Percentiles rank a stretch among this genome's conserved stretches.
These are phyloP conservation scores for Cladosporium sp. DNA, from an alignment of 2,329 filamentous ascomycete species.

Conservation along the genomic window DNA sequence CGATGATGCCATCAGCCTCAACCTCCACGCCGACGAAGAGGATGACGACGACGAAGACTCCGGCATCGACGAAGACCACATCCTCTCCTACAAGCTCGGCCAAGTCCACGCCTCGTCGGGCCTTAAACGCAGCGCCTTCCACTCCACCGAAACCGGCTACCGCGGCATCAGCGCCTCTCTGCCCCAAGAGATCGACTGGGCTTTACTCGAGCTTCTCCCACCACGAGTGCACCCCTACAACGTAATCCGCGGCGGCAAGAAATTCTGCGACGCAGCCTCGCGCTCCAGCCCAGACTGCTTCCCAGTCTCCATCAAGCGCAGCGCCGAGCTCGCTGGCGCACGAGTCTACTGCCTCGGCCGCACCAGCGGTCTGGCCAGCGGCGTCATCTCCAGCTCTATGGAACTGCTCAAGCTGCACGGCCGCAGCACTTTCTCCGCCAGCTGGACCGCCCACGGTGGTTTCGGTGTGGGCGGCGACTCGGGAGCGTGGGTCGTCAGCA, in stretches of 20 bases:
- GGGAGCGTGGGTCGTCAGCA: constrained; percentile 89
- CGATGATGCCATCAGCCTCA: constrained; percentile 66
- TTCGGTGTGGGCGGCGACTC: constrained; percentile 79
- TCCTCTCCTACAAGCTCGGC: constrained; percentile 77
- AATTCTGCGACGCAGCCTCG: constrained; percentile 38
- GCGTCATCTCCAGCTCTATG: constrained; percentile 74
- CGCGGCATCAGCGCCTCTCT: constrained; percentile 59
- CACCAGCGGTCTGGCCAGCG: constrained; percentile 79
- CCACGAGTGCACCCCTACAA: constrained; percentile 73
- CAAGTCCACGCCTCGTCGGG: constrained; percentile 88
- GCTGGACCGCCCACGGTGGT: constrained; percentile 61
- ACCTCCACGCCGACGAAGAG: constrained; percentile 75
- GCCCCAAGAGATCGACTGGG: constrained; percentile 94
- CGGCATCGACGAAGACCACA: constrained; percentile 77
- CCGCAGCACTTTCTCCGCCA: constrained; percentile 75
- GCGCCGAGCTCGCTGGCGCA: constrained; percentile 68
- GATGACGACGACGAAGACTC: constrained; percentile 74
- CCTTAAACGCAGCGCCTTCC: constrained; percentile 60
- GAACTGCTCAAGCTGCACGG: constrained; percentile 86
- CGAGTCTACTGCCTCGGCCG: constrained; percentile 86
- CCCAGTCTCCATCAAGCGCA: constrained; percentile 54
- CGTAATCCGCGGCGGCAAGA: constrained; percentile 58
- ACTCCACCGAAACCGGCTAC: constrained; percentile 34
- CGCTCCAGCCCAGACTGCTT: constrained; percentile 39
- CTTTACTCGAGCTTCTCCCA: constrained; percentile 76